Conservation (phyloP, 495 filamentous ascomycete species). For the Podospora comata region DNA sequence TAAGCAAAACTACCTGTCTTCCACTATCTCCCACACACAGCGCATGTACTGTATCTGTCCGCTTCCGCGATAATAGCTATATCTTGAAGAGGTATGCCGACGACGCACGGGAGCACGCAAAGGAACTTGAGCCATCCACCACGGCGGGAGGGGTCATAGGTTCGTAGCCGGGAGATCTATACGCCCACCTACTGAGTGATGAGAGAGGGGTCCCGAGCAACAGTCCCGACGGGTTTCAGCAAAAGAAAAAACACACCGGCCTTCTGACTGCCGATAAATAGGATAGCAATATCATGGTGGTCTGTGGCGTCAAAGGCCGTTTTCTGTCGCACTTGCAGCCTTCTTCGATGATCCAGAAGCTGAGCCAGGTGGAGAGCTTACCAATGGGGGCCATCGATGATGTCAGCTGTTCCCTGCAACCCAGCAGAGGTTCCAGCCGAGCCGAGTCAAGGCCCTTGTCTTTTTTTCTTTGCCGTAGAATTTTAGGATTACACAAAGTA, state of each 20-base stretch:
- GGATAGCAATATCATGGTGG: not conserved
- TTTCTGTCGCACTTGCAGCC: not conserved
- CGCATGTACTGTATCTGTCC: not conserved
- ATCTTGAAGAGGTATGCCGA: not conserved
- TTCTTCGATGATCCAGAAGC: not conserved
- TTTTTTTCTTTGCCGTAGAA: not conserved
- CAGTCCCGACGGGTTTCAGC: not conserved
- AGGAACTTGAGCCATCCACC: not conserved
- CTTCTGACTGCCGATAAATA: not conserved
- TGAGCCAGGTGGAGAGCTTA: constrained; percentile 6
- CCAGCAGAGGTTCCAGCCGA: not conserved
- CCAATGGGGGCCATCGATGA: constrained; percentile 6
- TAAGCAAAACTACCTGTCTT: not conserved
- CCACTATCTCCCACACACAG: not conserved
- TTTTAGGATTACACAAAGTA: not conserved
- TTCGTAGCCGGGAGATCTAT: not conserved
- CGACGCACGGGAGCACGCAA: not conserved
- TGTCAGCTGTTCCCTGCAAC: constrained; percentile 8
- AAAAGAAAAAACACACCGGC: not conserved
- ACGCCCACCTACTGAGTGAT: no score
- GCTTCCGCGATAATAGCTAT: not conserved
- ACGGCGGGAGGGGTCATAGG: no score
- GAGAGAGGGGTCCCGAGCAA: not conserved
- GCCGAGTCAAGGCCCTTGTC: not conserved
- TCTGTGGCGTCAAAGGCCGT: not conserved